These are phyloP conservation scores for Ceratobasidium sp. DNA, from an alignment of 1,284 basidiomycete species.

Conservation along the genomic window DNA sequence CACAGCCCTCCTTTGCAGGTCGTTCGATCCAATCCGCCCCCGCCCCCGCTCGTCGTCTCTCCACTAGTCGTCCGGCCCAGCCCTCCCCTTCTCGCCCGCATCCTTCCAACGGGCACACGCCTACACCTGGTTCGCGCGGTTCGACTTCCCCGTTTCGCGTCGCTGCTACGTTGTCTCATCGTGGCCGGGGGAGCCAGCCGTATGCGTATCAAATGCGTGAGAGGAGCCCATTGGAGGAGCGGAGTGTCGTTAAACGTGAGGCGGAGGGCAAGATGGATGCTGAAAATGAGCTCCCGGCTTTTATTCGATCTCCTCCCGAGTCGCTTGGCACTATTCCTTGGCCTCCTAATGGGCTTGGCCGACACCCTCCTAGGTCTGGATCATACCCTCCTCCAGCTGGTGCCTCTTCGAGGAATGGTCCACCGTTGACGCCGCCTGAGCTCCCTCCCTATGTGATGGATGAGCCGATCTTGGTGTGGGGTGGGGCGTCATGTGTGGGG, in stretches of 20 bases:
- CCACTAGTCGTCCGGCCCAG: not conserved
- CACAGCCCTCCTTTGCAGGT: too few species aligned
- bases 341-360: not conserved
- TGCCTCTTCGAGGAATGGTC: not conserved
- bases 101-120: too few species aligned
- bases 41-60: not conserved
- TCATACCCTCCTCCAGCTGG: conserved; percentile 1
- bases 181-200: conserved; percentile 11
- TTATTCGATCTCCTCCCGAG: not conserved
- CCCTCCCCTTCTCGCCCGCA: not conserved
- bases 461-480: conserved; percentile 38
- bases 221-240: conserved; percentile 2
- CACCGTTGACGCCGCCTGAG: not conserved
- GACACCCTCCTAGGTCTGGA: not conserved
- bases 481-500: conserved; percentile 14
- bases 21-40: too few species aligned
- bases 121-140: not conserved
- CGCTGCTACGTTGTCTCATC: conserved; percentile 10
- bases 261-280: not conserved
- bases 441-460: conserved; percentile 12
- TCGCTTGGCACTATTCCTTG: too few species aligned
- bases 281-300: not conserved
- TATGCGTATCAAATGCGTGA: conserved; percentile 16
- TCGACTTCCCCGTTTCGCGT: conserved; percentile 33
- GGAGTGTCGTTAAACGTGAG: not conserved